Percentiles rank a stretch among this genome's conserved stretches.
Evolutionary conservation across 140 eudicot species (phyloP).

Genomic region (Flaveria floridana): DNA sequence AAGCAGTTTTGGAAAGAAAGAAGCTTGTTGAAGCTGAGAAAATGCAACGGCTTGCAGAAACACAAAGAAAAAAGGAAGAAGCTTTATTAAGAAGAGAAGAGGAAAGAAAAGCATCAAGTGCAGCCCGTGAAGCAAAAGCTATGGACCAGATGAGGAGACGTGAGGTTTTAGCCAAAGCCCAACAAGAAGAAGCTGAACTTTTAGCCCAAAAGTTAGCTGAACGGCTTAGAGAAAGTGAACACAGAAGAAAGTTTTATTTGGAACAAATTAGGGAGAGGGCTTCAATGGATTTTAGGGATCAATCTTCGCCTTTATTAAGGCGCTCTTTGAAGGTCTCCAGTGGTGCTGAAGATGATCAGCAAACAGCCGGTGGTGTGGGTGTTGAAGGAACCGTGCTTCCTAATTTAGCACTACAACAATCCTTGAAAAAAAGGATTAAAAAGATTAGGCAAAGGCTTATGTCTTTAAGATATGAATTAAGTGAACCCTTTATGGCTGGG

Average conservation of each 20-base stretch:
- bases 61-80: conserved; percentile 87
- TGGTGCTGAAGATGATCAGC: conserved; percentile 52
- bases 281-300: conserved; percentile 97
- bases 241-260: conserved; percentile 81
- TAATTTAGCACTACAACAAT: conserved; percentile 48
- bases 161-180: conserved; percentile 88
- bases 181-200: conserved; percentile 93
- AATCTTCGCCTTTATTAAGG: conserved; percentile 75
- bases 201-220: conserved; percentile 91
- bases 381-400: conserved; percentile 39
- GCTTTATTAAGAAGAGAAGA: conserved; percentile 93
- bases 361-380: conserved; percentile 33
- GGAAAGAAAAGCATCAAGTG: conserved; percentile 95
- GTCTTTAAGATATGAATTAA: conserved; percentile 74
- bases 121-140: conserved; percentile 97
- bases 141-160: conserved; percentile 82
- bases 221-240: conserved; percentile 90
- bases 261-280: conserved; percentile 95
- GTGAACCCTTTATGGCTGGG: conserved; percentile 57
- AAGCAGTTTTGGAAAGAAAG: conserved; percentile 89
- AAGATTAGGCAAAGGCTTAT: conserved; percentile 86
- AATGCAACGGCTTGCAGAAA: conserved; percentile 87
- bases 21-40: conserved; percentile 89
- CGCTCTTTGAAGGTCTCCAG: conserved; percentile 46
- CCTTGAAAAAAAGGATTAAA: conserved; percentile 65